Conservation (phyloP, 1,139 yeast genomes). For the Petasospora fabianii region DNA sequence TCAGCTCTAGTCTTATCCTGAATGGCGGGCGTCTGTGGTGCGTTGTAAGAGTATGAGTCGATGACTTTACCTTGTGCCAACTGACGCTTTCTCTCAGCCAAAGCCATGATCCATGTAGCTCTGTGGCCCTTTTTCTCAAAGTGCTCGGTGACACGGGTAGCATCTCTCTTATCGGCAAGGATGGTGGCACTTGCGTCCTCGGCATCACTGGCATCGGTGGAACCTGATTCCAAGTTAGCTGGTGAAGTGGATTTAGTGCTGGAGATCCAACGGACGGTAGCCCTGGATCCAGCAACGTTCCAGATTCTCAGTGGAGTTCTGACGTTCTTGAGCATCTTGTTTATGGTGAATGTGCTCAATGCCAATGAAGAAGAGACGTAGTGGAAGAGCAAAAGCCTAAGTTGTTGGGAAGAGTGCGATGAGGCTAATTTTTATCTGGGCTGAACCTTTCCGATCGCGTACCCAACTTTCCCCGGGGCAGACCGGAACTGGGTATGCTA, state of each 20-base stretch:
- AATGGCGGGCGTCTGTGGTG: constrained; percentile 69
- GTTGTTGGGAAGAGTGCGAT: too few relatives aligned
- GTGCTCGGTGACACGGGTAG: constrained; percentile 30
- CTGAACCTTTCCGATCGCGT: too few relatives aligned
- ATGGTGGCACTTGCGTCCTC: constrained; percentile 70
- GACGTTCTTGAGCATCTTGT: constrained; percentile 1
- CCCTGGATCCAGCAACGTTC: neutral
- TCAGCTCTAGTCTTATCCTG: constrained; percentile 72
- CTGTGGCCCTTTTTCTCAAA: constrained; percentile 37
- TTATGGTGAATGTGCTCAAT: neutral
- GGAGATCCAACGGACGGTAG: neutral
- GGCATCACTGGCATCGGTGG: constrained; percentile 34
- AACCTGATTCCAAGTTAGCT: constrained; percentile 19
- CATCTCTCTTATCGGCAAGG: constrained; percentile 46
- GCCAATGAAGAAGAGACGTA: too few relatives aligned
- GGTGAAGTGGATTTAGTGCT: constrained; percentile 3
- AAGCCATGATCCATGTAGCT: constrained; percentile 83
- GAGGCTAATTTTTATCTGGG: too few relatives aligned
- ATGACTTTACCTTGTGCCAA: constrained; percentile 64
- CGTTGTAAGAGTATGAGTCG: constrained; percentile 66
- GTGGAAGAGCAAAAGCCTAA: too few relatives aligned
- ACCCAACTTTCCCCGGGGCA: too few relatives aligned
- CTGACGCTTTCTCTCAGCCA: constrained; percentile 70
- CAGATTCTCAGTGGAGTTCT: neutral
- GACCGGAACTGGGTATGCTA: neutral